phyloP scores from a whole-genome alignment of 345 rosid species.

The Triadica sebifera region DNA sequence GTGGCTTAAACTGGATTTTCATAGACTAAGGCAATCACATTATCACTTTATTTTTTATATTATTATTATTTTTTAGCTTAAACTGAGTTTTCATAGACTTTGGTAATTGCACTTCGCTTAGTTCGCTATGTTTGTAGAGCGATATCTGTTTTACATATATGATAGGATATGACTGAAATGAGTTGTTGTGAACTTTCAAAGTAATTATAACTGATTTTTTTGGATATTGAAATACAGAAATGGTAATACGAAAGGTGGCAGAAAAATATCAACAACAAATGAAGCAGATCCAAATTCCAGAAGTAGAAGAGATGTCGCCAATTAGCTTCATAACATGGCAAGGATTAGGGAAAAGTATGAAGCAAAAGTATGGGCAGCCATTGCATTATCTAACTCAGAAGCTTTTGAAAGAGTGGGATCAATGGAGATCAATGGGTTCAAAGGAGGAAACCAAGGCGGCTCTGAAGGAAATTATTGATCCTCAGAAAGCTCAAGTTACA shows the following conservation, averaged over 20 bases:
- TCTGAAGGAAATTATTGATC: slow-evolving; percentile 15
- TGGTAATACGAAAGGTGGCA: slow-evolving; percentile 12
- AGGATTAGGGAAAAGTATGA: slow-evolving; percentile 21
- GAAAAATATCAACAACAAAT: slow-evolving; percentile 17
- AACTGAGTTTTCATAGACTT: too few species aligned
- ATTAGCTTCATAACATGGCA: slow-evolving; percentile 13
- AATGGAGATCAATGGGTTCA: slow-evolving; percentile 18
- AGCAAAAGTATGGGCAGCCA: slow-evolving; percentile 24
- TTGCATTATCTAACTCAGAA: slow-evolving; percentile 24
- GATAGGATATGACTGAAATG: too few species aligned
- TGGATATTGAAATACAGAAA: neutral
- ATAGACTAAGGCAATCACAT: too few species aligned
- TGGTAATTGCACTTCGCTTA: too few species aligned
- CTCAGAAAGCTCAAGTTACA: slow-evolving; percentile 19
- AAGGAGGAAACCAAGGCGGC: slow-evolving; percentile 5
- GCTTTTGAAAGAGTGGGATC: slow-evolving; percentile 26
- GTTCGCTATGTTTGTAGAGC: too few species aligned
- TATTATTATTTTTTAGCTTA: too few species aligned
- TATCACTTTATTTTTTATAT: too few species aligned
- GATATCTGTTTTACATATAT: too few species aligned
- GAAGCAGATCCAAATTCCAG: slow-evolving; percentile 18
- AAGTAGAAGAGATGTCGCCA: neutral
- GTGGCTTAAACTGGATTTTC: too few species aligned
- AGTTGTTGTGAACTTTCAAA: too few species aligned
- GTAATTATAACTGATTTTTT: too few species aligned